Evolutionary conservation across 2,329 filamentous ascomycete genomes (phyloP).

Genomic region (Cryphonectria parasitica): DNA sequence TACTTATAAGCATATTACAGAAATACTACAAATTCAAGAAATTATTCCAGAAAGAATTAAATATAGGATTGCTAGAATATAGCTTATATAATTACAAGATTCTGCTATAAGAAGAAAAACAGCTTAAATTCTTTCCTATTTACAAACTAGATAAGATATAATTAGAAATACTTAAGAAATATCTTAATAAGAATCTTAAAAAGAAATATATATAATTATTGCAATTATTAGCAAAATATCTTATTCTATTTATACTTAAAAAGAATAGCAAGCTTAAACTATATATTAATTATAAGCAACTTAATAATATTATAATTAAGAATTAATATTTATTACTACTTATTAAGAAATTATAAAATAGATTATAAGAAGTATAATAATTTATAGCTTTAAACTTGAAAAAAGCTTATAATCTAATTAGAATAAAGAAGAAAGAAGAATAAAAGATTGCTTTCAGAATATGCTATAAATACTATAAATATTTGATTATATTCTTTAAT

Average conservation of each 20-base stretch:
- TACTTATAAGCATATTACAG: too few relatives aligned
- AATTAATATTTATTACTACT: not conserved
- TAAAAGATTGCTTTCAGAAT: too few relatives aligned
- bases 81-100: constrained; percentile 1
- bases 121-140: not conserved
- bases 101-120: constrained; percentile 12
- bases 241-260: constrained; percentile 13
- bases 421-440: too few relatives aligned
- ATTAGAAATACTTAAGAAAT: constrained; percentile 13
- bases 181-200: constrained; percentile 22
- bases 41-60: too few relatives aligned
- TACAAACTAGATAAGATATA: not conserved
- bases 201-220: constrained; percentile 21
- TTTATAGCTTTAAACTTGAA: constrained; percentile 10
- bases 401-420: too few relatives aligned
- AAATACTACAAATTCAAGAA: too few relatives aligned
- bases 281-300: constrained; percentile 7
- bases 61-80: not conserved
- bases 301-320: constrained; percentile 18
- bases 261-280: constrained; percentile 1
- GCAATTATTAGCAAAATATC: constrained; percentile 19
- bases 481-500: too few relatives aligned
- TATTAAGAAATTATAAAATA: constrained; percentile 8
- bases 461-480: too few relatives aligned
- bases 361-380: not conserved